Evolutionary conservation across 2,329 filamentous ascomycete genomes (phyloP), one percentile per base, ranked within the genome.

Genomic region (Nemania sp.): DNA sequence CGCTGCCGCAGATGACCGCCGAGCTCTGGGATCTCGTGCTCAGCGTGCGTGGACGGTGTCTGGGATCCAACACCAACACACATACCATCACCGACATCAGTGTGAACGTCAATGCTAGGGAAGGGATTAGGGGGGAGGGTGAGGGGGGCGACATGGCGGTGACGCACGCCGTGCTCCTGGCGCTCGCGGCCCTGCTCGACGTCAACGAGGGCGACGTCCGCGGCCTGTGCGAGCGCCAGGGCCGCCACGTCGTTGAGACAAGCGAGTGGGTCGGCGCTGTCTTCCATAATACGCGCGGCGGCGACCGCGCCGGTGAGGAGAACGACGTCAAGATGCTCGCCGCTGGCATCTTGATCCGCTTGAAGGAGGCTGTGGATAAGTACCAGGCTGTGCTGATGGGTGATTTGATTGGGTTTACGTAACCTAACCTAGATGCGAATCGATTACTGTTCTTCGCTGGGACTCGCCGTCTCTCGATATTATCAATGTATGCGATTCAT

Each of bases 21-120:
- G 91, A 97, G 71, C 82, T 95, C 15, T 92, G 92, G 83, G 82
- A 88, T 40, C 73, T 99, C n/a, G 75, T 97, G 2, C 82, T 97
- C 0, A 63, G 81, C 2, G 77, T 96, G 2, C 80, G 88, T 6
- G 83, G 77, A 37, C 66, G 60, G 33, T 77, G 79, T 33, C 77
- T 79, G 23, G 81, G 80, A 1, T 48, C 56, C 3, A 36, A 17
- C 22, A 26, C 37, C 6, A n/a, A n/a, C n/a, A n/a, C n/a, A n/a
- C n/a, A n/a, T n/a, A n/a, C n/a, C n/a, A n/a, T n/a, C n/a, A n/a
- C n/a, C n/a, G n/a, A n/a, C n/a, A n/a, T n/a, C n/a, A n/a, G n/a
- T n/a, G n/a, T n/a, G n/a, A n/a, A n/a, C n/a, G n/a, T n/a, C n/a
- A n/a, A n/a, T n/a, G n/a, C n/a, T n/a, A n/a, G n/a, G n/a, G n/a